Evolutionary conservation across 2,329 filamentous ascomycete genomes (phyloP).

Genomic region (Pseudomassariella vexata): DNA sequence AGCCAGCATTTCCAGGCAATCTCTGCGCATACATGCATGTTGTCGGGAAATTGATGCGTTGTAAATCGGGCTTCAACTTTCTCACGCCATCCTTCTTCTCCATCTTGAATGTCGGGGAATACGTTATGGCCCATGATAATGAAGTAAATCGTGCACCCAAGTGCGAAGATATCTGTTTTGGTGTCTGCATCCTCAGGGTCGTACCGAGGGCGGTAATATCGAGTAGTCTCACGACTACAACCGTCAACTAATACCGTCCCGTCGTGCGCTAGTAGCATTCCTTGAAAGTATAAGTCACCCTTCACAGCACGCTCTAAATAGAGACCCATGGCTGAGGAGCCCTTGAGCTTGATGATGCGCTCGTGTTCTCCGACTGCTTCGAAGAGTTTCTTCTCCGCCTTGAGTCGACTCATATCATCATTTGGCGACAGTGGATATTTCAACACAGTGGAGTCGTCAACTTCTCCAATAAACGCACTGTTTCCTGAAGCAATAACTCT

Average conservation of each 20-base stretch:
- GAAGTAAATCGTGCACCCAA: slow-evolving; percentile 2
- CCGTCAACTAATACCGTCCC: not conserved
- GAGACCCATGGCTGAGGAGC: not conserved
- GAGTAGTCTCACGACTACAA: not conserved
- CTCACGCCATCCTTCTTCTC: slow-evolving; percentile 2
- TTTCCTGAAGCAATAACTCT: slow-evolving; percentile 1
- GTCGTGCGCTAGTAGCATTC: not conserved
- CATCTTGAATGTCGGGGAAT: slow-evolving; percentile 1
- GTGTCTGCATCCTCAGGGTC: not conserved
- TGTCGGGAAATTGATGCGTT: not conserved
- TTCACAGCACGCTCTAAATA: slow-evolving; percentile 1
- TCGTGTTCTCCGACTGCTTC: not conserved
- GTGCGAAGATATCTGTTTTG: slow-evolving; percentile 3
- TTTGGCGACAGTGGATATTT: not conserved
- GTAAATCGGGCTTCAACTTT: slow-evolving; percentile 1
- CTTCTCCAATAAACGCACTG: slow-evolving; percentile 1
- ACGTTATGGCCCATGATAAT: slow-evolving; percentile 3
- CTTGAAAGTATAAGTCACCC: not conserved
- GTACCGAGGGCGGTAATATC: not conserved
- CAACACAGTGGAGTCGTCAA: slow-evolving; percentile 1
- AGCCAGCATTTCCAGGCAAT: slow-evolving; percentile 1
- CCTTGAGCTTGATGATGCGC: not conserved
- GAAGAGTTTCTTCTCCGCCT: not conserved
- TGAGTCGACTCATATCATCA: not conserved
- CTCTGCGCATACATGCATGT: slow-evolving; percentile 1